Conservation (phyloP, 495 filamentous ascomycete species). For the Immersiella caudata region DNA sequence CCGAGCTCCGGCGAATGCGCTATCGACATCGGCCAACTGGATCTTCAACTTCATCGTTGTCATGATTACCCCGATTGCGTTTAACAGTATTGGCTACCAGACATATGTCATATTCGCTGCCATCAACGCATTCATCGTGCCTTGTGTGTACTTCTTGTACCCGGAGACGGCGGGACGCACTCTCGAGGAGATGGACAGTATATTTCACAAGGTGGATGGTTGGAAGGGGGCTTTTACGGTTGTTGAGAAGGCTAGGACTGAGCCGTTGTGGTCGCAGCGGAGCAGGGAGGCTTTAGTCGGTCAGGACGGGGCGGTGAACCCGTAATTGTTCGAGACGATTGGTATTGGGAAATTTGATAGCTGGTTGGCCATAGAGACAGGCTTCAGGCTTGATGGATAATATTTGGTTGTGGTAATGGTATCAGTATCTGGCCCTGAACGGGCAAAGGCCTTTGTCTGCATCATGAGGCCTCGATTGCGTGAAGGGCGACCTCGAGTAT, state of each 20-base stretch:
- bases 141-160: slow-evolving; percentile 73
- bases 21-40: slow-evolving; percentile 69
- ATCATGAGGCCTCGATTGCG: too few species aligned
- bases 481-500: too few species aligned
- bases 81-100: slow-evolving; percentile 66
- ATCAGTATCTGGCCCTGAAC: too few species aligned
- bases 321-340: too few species aligned
- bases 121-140: slow-evolving; percentile 73
- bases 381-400: neutral
- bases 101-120: slow-evolving; percentile 82
- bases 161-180: slow-evolving; percentile 74
- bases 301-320: slow-evolving; percentile 30
- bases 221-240: slow-evolving; percentile 59
- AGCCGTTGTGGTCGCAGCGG: slow-evolving; percentile 59
- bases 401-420: too few species aligned
- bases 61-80: slow-evolving; percentile 73
- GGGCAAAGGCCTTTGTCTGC: too few species aligned
- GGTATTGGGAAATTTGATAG: neutral
- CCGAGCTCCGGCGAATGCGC: slow-evolving; percentile 72
- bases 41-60: slow-evolving; percentile 66
- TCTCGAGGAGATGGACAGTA: slow-evolving; percentile 74
- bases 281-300: neutral
- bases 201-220: slow-evolving; percentile 64
- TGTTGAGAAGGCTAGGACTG: slow-evolving; percentile 59
- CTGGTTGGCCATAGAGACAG: neutral